phyloP scores from a whole-genome alignment of 345 rosid species.

The Barbarea vulgaris region DNA sequence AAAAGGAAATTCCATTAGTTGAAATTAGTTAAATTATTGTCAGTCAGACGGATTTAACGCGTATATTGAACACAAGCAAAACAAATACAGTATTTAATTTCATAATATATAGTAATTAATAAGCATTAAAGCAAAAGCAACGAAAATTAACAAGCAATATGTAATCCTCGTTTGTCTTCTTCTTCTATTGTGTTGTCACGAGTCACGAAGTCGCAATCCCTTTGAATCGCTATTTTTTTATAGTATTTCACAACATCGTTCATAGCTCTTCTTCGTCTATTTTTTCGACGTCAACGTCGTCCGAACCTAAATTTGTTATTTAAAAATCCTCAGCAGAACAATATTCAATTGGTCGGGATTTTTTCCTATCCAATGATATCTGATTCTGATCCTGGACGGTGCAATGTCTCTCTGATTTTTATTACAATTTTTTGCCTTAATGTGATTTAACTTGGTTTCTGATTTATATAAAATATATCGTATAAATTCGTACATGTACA shows the following conservation, averaged over 20 bases:
- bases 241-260: slow-evolving; percentile 17
- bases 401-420: slow-evolving; percentile 19
- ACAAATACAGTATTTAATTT: no score
- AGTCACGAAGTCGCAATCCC: slow-evolving; percentile 24
- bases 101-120: background rate
- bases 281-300: slow-evolving; percentile 20
- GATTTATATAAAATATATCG: background rate
- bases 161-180: slow-evolving; percentile 25
- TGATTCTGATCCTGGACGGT: slow-evolving; percentile 32
- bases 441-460: background rate
- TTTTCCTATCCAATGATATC: background rate
- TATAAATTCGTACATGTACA: background rate
- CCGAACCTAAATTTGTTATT: background rate
- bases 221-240: background rate
- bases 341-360: slow-evolving; percentile 10
- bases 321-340: background rate
- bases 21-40: background rate
- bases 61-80: no score
- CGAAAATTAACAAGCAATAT: slow-evolving; percentile 5
- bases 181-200: slow-evolving; percentile 29
- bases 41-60: background rate
- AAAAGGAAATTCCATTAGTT: background rate
- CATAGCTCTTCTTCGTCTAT: background rate
- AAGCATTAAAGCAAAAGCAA: slow-evolving; percentile 3
- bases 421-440: background rate